A percentile compares a stretch with the other conserved stretches of the same genome.
These are phyloP conservation scores for Suhomyces sp. DNA, from an alignment of 805 yeast species.

Conservation along the genomic window DNA sequence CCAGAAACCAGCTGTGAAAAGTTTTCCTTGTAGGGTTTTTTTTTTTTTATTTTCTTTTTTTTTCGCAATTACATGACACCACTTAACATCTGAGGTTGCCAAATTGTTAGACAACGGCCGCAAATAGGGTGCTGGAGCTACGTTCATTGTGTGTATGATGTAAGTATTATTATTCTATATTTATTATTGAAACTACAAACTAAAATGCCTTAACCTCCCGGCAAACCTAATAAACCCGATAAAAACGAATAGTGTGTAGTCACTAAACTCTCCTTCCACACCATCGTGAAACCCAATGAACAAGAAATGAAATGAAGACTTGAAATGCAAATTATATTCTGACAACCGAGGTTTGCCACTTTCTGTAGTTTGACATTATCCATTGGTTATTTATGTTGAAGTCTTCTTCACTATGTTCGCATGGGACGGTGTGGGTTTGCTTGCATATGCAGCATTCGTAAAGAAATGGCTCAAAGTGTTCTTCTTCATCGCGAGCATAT, in stretches of 20 bases:
- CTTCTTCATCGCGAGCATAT: not conserved
- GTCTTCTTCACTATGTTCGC: constrained; percentile 10
- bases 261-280: not conserved
- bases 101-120: not conserved
- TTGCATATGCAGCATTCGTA: constrained; percentile 16
- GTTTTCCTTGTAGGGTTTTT: not conserved
- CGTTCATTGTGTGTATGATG: not conserved
- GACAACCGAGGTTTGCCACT: constrained; percentile 11
- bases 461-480: constrained; percentile 5
- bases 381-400: constrained; percentile 11
- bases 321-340: not conserved
- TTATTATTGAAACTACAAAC: not conserved
- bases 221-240: constrained; percentile 1
- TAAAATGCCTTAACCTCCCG: constrained; percentile 2
- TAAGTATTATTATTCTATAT: not conserved
- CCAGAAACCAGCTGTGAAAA: not conserved
- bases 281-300: not conserved
- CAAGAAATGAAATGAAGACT: constrained; percentile 1
- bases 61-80: not conserved
- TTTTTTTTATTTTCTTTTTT: not conserved
- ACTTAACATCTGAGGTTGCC: not conserved
- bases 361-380: constrained; percentile 14
- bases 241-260: not conserved
- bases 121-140: not conserved
- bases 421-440: constrained; percentile 9